Base-by-base conservation (phyloP, 805 yeast genomes). In the Candida michaelii region DNA sequence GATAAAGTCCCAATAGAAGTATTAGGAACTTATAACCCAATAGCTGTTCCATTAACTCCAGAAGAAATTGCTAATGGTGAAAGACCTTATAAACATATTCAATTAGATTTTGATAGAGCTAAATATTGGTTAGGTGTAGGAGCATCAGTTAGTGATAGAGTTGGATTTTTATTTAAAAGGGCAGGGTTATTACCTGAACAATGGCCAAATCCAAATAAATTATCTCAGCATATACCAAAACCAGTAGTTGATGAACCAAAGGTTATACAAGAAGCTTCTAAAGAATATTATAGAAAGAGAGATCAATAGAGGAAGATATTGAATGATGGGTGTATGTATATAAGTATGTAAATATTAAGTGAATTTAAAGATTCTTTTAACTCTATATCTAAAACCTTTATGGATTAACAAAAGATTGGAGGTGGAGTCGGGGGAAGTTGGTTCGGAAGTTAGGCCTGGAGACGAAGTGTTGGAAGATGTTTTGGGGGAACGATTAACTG, bases 91-190 rank as follows among this genome's bases (percentile, higher is more conserved):
- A 91, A 93, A 61, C 89, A 89, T 52, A 78, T 91, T 30, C 77
- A 82, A 51, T 69, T 93, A 27, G 98, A 93, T 60, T 89, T 93
- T 59, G 80, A 81, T 50, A 80, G 97, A 55, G 80, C 96, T 4
- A 89, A 89, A 62, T 93, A 93, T 65, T 93, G 99, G 99, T 69
- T 93, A 27, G 96, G 97, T 55, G 96, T 89, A 14, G 99, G 99
- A 10, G 98, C 98, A 1, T 95, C 87, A 60, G 95, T 97, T 5
- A 81, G 91, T 17, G 89, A 85, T 33, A 71, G 93, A 3, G 95
- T 91, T 10, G 76, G 80, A 2, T 80, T 80, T 50, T 67, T 93
- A 40, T 77, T 93, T 60, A 82, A 80, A 58, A 88, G 83, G 62
- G 89, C 86, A 34, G 89, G 96, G 46, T 77, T 79, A 43, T 77